A percentile compares a stretch with the other conserved stretches of the same genome.
These are phyloP conservation scores for Bocquillonia castaneifolia DNA, from an alignment of 441 rosid genomes.

Conservation along the genomic window DNA sequence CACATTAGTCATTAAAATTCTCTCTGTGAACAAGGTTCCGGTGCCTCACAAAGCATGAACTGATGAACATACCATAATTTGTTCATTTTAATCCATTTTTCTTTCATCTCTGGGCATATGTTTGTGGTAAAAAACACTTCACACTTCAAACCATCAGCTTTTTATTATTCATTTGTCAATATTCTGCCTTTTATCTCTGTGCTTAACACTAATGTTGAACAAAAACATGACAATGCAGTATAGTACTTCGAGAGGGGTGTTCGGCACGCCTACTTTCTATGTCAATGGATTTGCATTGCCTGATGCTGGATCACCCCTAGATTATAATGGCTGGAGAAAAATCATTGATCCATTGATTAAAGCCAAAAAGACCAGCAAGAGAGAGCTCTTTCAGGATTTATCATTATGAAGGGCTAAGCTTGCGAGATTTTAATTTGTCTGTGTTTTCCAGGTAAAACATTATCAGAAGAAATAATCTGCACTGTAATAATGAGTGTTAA, in stretches of 20 bases:
- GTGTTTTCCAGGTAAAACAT: not conserved
- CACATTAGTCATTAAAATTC: not conserved
- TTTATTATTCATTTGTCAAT: not conserved
- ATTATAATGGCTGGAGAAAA: constrained; percentile 53
- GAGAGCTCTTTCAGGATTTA: constrained; percentile 27
- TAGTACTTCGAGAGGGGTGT: constrained; percentile 67
- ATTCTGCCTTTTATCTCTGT: not conserved
- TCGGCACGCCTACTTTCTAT: constrained; percentile 60
- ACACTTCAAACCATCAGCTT: not conserved
- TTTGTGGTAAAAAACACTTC: not conserved
- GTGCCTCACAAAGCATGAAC: not conserved
- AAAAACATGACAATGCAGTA: constrained; percentile 42
- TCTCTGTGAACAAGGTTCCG: not conserved
- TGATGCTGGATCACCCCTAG: constrained; percentile 47
- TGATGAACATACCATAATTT: not conserved
- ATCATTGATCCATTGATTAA: constrained; percentile 54
- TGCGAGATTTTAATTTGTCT: not conserved
- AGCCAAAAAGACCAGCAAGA: constrained; percentile 20
- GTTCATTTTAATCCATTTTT: not conserved
- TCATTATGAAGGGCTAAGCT: constrained; percentile 19
- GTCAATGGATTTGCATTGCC: constrained; percentile 74
- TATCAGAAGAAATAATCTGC: not conserved
- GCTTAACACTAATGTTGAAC: not conserved
- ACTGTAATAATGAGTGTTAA: not conserved
- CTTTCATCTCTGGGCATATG: too few relatives aligned